phyloP scores from a whole-genome alignment of 768 basidiomycete genomes.

The Amanita subjunquillea region DNA sequence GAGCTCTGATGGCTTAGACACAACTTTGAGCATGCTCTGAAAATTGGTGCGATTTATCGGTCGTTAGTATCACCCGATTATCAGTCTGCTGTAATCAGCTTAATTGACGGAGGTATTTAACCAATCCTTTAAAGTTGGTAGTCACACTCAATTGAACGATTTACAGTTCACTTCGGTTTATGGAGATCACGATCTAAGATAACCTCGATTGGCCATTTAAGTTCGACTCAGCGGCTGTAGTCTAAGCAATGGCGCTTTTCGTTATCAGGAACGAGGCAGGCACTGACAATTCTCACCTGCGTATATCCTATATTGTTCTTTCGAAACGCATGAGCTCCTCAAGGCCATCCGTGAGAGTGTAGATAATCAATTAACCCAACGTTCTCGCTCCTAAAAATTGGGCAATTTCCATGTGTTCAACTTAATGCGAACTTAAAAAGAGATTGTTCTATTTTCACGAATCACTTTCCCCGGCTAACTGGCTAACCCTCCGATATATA shows the following conservation, averaged over 20 bases:
- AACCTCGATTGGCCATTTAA: conserved; percentile 22
- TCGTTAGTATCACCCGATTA: neutral
- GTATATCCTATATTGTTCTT: conserved; percentile 28
- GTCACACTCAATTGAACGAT: conserved; percentile 1
- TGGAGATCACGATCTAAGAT: conserved; percentile 24
- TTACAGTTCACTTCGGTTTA: conserved; percentile 2
- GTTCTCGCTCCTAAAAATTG: conserved; percentile 29
- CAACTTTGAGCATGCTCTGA: neutral
- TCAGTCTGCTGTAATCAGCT: conserved; percentile 4
- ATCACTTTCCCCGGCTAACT: conserved; percentile 25
- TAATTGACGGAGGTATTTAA: neutral
- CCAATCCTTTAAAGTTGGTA: neutral
- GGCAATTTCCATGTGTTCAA: conserved; percentile 34
- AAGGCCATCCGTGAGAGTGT: conserved; percentile 4
- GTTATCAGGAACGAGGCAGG: conserved; percentile 13
- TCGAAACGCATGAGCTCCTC: neutral
- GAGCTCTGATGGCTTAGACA: neutral
- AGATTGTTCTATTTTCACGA: conserved; percentile 30
- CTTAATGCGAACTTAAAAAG: conserved; percentile 54
- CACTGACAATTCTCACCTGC: conserved; percentile 22
- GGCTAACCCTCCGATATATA: conserved; percentile 14
- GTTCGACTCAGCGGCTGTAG: conserved; percentile 26
- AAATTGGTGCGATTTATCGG: neutral
- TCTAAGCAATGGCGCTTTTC: conserved; percentile 18
- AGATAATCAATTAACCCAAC: conserved; percentile 18